Evolutionary conservation across 2,329 filamentous ascomycete species (phyloP).

Genomic region (Beauveria australis): DNA sequence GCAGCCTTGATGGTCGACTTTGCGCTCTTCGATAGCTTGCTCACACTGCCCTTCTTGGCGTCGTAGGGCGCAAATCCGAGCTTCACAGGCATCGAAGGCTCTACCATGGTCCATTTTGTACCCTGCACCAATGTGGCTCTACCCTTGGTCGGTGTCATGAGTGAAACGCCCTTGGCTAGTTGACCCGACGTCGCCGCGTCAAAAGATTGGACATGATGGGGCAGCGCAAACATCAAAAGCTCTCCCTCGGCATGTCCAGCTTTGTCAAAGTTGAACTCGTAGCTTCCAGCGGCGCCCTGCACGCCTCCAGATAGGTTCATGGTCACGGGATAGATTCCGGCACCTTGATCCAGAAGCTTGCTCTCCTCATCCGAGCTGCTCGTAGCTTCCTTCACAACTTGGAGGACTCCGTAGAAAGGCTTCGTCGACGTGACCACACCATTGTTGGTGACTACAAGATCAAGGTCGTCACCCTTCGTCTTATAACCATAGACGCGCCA

Average conservation of each 20-base stretch:
- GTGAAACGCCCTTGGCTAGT: conserved; percentile 42
- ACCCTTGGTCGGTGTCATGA: conserved; percentile 83
- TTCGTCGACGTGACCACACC: conserved; percentile 54
- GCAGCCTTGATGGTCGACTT: conserved; percentile 51
- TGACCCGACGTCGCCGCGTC: conserved; percentile 45
- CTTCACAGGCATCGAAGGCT: conserved; percentile 59
- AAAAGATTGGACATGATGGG: conserved; percentile 77
- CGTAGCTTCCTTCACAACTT: conserved; percentile 67
- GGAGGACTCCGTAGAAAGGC: conserved; percentile 69
- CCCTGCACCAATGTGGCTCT: conserved; percentile 63
- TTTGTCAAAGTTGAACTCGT: conserved; percentile 67
- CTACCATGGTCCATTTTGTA: conserved; percentile 69
- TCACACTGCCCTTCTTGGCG: conserved; percentile 39
- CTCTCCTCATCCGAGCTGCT: conserved; percentile 39
- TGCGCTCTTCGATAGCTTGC: conserved; percentile 41
- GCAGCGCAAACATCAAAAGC: conserved; percentile 78
- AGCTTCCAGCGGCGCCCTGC: conserved; percentile 54
- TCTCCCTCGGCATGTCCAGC: conserved; percentile 50
- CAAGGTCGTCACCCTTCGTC: conserved; percentile 49
- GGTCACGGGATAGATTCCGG: conserved; percentile 64
- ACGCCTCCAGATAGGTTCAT: conserved; percentile 57
- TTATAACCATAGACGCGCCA: conserved; percentile 77
- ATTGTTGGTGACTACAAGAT: conserved; percentile 61
- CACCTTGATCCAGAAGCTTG: conserved; percentile 62
- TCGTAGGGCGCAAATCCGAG: conserved; percentile 79